Conservation (phyloP, 2,329 filamentous ascomycete species). For the Venturiaceae sp. region DNA sequence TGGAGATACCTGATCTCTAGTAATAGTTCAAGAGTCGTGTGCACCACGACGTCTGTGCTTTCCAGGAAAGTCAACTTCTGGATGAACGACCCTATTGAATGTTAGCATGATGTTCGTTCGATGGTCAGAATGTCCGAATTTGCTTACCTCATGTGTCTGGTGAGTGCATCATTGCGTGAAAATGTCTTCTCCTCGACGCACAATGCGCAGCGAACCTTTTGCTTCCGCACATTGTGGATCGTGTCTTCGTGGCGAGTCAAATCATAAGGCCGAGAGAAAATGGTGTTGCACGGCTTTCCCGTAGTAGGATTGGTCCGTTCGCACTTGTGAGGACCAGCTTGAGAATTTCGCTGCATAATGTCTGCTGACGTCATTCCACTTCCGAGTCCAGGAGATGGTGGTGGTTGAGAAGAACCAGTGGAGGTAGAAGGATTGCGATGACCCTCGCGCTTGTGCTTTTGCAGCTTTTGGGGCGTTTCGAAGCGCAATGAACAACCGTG, state of each 20-base stretch:
- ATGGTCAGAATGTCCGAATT: too few relatives aligned
- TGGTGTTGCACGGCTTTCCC: conserved; percentile 83
- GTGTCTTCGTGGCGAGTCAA: conserved; percentile 94
- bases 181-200: conserved; percentile 98
- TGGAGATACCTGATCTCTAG: background rate
- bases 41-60: conserved; percentile 40
- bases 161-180: conserved; percentile 87
- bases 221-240: conserved; percentile 89
- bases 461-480: conserved; percentile 73
- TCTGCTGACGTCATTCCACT: conserved; percentile 42
- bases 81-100: conserved; percentile 89
- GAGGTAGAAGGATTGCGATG: conserved; percentile 48
- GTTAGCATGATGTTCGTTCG: too few relatives aligned
- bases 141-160: conserved; percentile 89
- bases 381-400: conserved; percentile 14
- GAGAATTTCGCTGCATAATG: conserved; percentile 61
- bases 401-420: conserved; percentile 13
- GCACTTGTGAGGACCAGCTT: conserved; percentile 88
- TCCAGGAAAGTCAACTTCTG: conserved; percentile 74
- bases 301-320: conserved; percentile 91
- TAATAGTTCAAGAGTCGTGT: background rate
- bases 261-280: conserved; percentile 94
- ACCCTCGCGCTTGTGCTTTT: conserved; percentile 92
- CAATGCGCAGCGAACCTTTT: conserved; percentile 85
- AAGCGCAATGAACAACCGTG: conserved; percentile 85